phyloP scores from a whole-genome alignment of 164 flowering plant species.

The Chloranthus sessilifolius region DNA sequence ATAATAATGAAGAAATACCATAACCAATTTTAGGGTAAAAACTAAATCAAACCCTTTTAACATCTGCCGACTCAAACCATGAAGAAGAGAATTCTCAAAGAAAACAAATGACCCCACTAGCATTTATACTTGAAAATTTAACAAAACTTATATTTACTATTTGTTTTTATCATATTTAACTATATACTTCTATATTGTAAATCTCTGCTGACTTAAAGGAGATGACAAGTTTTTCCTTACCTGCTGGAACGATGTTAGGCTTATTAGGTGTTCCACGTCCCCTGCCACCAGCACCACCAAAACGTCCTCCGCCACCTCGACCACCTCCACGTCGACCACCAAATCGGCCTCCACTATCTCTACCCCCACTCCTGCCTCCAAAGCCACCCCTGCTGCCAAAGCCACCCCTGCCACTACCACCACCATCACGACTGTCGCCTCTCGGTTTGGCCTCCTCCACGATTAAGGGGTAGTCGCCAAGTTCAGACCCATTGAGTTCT shows the following conservation, averaged over 20 bases:
- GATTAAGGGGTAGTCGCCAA: conserved; percentile 37
- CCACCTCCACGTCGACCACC: conserved; percentile 30
- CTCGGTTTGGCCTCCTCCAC: conserved; percentile 79
- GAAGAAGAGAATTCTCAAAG: no score
- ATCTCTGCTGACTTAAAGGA: no score
- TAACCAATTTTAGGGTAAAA: no score
- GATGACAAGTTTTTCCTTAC: conserved; percentile 31
- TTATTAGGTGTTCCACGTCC: conserved; percentile 43
- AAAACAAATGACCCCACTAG: no score
- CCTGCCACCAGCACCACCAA: conserved; percentile 28
- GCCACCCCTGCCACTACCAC: conserved; percentile 25
- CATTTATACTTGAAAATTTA: no score
- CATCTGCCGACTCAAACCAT: no score
- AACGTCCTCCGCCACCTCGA: conserved; percentile 28
- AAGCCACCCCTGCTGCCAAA: conserved; percentile 24
- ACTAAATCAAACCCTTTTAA: no score
- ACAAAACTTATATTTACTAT: no score
- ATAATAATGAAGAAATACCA: no score
- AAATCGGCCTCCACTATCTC: conserved; percentile 33
- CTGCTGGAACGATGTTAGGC: conserved; percentile 39
- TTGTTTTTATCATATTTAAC: no score
- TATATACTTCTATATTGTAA: no score
- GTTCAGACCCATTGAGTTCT: conserved; percentile 48
- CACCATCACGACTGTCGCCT: conserved; percentile 26
- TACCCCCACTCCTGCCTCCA: conserved; percentile 31